Conservation (phyloP, 1,139 yeast genomes). For the Candida sp. region DNA sequence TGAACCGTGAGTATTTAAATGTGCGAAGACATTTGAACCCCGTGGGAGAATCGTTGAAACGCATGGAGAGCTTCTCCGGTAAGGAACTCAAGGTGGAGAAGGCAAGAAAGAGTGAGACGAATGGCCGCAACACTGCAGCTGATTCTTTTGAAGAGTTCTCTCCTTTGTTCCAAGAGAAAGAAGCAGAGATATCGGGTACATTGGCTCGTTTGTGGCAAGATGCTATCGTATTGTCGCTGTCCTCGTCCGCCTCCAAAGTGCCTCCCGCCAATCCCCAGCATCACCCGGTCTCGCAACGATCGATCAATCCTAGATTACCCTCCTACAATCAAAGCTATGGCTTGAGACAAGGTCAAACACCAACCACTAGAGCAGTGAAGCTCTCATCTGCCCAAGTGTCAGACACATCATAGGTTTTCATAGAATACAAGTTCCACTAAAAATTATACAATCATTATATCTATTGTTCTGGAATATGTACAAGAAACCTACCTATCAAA, state of each 20-base stretch:
- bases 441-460: not conserved
- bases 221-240: slow-evolving; percentile 31
- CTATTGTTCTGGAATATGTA: slow-evolving; percentile 6
- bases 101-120: slow-evolving; percentile 17
- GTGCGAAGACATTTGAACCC: slow-evolving; percentile 76
- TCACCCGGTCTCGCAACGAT: slow-evolving; percentile 23
- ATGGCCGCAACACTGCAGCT: slow-evolving; percentile 19
- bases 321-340: slow-evolving; percentile 22
- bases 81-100: slow-evolving; percentile 26
- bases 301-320: slow-evolving; percentile 28
- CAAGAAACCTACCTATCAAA: slow-evolving; percentile 7
- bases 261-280: slow-evolving; percentile 10
- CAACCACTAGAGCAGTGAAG: slow-evolving; percentile 44
- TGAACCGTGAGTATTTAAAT: slow-evolving; percentile 73
- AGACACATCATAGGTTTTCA: slow-evolving; percentile 12
- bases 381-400: slow-evolving; percentile 25
- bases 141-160: slow-evolving; percentile 42
- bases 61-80: slow-evolving; percentile 35
- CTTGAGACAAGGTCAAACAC: slow-evolving; percentile 28
- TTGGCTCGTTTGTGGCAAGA: slow-evolving; percentile 47
- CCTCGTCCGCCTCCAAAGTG: slow-evolving; percentile 8
- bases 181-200: slow-evolving; percentile 29
- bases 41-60: slow-evolving; percentile 59
- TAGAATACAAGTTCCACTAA: not conserved
- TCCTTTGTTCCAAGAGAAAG: slow-evolving; percentile 34